These are phyloP conservation scores for Trichoderma asperelloides DNA, from an alignment of 495 filamentous ascomycete species.

Conservation along the genomic window DNA sequence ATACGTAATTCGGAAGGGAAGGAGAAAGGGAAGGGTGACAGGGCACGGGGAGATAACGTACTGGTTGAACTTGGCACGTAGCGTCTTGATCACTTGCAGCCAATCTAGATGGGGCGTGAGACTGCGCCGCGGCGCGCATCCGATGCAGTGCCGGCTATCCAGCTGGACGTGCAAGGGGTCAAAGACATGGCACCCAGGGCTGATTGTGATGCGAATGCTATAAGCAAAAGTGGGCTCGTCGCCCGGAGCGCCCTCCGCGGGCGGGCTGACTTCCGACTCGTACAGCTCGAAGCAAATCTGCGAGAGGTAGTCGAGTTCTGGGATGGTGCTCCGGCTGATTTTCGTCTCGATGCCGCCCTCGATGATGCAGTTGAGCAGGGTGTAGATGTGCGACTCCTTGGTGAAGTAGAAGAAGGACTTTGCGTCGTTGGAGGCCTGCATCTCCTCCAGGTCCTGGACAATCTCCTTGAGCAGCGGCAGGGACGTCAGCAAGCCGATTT, in stretches of 20 bases:
- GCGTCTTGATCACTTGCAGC: constrained; percentile 89
- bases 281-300: constrained; percentile 98
- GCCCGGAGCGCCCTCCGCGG: constrained; percentile 29
- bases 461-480: constrained; percentile 91
- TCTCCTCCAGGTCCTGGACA: constrained; percentile 91
- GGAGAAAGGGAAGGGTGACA: not conserved
- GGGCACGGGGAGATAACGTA: constrained; percentile 38
- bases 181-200: constrained; percentile 89
- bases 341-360: constrained; percentile 94
- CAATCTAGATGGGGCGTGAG: constrained; percentile 89
- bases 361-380: constrained; percentile 91
- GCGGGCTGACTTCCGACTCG: constrained; percentile 70
- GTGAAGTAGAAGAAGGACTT: constrained; percentile 99
- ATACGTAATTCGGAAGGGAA: not conserved
- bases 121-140: constrained; percentile 78
- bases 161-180: constrained; percentile 93
- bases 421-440: constrained; percentile 84
- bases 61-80: constrained; percentile 91
- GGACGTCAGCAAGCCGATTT: constrained; percentile 91
- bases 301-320: constrained; percentile 94
- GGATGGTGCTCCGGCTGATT: constrained; percentile 79
- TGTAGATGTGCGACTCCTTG: constrained; percentile 98
- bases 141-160: constrained; percentile 90
- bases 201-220: constrained; percentile 91
- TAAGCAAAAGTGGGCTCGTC: constrained; percentile 64